These are phyloP conservation scores for Sabuloglossum arenarium DNA, from an alignment of 495 filamentous ascomycete species.

Conservation along the genomic window DNA sequence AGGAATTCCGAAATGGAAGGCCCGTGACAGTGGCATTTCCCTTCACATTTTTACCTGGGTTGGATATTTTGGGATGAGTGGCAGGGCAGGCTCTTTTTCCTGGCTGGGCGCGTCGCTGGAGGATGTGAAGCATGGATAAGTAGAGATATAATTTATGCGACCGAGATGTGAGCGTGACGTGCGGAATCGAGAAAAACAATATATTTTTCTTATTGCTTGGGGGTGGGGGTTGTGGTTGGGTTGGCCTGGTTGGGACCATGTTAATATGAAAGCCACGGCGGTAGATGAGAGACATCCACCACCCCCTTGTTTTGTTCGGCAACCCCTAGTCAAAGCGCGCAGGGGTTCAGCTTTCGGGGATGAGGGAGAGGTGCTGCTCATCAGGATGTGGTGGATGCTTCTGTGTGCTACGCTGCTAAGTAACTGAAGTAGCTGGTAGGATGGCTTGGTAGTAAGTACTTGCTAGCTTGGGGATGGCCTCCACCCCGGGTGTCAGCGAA, in stretches of 20 bases:
- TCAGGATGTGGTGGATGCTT: too few relatives aligned
- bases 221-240: background rate
- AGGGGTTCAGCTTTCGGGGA: background rate
- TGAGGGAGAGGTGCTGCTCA: background rate
- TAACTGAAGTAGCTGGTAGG: background rate
- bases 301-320: background rate
- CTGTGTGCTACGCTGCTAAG: too few relatives aligned
- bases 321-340: background rate
- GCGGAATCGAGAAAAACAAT: background rate
- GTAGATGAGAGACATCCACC: background rate
- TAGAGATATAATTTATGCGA: background rate
- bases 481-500: background rate
- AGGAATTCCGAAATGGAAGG: background rate
- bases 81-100: too few relatives aligned
- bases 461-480: too few relatives aligned
- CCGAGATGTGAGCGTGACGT: conserved; percentile 1
- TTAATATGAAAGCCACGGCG: background rate
- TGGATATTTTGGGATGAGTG: background rate
- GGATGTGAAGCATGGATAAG: too few relatives aligned
- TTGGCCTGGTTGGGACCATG: background rate
- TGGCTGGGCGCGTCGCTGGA: too few relatives aligned
- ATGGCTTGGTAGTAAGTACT: too few relatives aligned
- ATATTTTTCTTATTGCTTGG: background rate
- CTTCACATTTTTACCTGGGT: background rate
- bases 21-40: background rate